Evolutionary conservation across 345 rosid species (phyloP).

Genomic region (Populus tremula): DNA sequence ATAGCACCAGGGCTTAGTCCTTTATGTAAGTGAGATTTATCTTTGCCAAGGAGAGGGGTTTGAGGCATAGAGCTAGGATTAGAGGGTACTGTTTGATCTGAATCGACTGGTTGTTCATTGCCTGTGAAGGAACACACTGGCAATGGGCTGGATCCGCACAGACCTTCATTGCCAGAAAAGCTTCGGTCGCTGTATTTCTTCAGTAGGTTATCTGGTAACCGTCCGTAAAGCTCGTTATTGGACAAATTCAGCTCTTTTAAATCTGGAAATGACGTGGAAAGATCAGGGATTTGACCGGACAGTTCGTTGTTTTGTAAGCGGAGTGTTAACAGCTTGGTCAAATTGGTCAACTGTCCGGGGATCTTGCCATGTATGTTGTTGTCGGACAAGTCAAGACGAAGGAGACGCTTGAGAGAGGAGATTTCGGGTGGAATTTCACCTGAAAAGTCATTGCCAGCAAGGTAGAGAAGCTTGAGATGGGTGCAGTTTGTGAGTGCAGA

Average conservation of each 20-base stretch:
- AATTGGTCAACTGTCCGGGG: slow-evolving; percentile 45
- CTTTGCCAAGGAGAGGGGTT: slow-evolving; percentile 31
- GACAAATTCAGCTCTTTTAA: slow-evolving; percentile 63
- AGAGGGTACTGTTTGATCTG: slow-evolving; percentile 59
- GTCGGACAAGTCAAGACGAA: slow-evolving; percentile 75
- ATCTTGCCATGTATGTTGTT: slow-evolving; percentile 76
- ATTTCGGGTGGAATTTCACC: slow-evolving; percentile 65
- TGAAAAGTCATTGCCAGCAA: slow-evolving; percentile 71
- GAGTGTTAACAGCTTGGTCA: slow-evolving; percentile 66
- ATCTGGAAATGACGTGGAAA: slow-evolving; percentile 42
- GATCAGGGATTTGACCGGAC: slow-evolving; percentile 71
- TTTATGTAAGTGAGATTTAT: slow-evolving; percentile 22
- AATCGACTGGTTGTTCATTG: slow-evolving; percentile 31
- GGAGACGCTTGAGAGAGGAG: slow-evolving; percentile 50
- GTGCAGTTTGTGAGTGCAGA: slow-evolving; percentile 58
- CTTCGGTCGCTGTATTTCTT: slow-evolving; percentile 59
- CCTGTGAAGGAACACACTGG: slow-evolving; percentile 55
- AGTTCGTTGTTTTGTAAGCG: slow-evolving; percentile 79
- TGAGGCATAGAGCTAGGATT: slow-evolving; percentile 74
- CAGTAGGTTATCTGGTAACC: slow-evolving; percentile 48
- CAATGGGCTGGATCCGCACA: slow-evolving; percentile 74
- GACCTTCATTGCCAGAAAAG: slow-evolving; percentile 71
- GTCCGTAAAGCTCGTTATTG: slow-evolving; percentile 69
- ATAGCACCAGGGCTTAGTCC: slow-evolving; percentile 61
- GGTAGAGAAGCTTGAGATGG: slow-evolving; percentile 71